Conservation (phyloP, 805 yeast genomes). For the Yarrowia sp. region DNA sequence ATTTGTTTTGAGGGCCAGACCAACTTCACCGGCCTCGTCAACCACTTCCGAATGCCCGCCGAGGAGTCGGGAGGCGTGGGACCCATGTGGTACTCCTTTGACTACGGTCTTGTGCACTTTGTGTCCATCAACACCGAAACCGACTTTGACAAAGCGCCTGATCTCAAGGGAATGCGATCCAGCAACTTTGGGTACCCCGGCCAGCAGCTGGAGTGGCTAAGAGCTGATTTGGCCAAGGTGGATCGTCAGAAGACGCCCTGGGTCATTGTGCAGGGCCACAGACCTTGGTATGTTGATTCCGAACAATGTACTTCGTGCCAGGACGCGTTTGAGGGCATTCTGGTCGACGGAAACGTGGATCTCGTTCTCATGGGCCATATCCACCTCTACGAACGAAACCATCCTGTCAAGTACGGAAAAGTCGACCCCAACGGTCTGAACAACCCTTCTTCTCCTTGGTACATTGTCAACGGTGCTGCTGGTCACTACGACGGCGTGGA, state of each 20-base stretch:
- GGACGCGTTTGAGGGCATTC: conserved; percentile 44
- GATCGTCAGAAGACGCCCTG: conserved; percentile 48
- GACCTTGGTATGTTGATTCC: conserved; percentile 49
- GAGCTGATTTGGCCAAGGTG: conserved; percentile 46
- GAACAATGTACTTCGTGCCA: conserved; percentile 43
- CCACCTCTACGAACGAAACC: conserved; percentile 45
- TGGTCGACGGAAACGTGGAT: conserved; percentile 45
- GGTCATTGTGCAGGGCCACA: conserved; percentile 46
- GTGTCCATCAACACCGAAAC: conserved; percentile 48
- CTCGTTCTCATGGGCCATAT: conserved; percentile 46
- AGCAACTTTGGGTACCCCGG: conserved; percentile 41
- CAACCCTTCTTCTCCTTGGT: conserved; percentile 48
- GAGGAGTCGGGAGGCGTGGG: conserved; percentile 45
- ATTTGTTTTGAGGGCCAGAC: conserved; percentile 45
- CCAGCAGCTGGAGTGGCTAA: conserved; percentile 48
- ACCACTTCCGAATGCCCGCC: conserved; percentile 48
- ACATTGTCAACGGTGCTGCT: conserved; percentile 48
- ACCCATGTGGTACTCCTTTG: conserved; percentile 50
- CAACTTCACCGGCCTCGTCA: conserved; percentile 47
- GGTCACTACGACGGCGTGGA: conserved; percentile 49
- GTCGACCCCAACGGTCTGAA: conserved; percentile 47
- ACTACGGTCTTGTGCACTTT: conserved; percentile 49
- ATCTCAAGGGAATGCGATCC: conserved; percentile 11
- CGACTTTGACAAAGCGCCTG: conserved; percentile 44
- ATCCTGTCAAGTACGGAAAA: conserved; percentile 43